Evolutionary conservation across 805 yeast species (phyloP).

Genomic region (Cephaloascus fragrans): DNA sequence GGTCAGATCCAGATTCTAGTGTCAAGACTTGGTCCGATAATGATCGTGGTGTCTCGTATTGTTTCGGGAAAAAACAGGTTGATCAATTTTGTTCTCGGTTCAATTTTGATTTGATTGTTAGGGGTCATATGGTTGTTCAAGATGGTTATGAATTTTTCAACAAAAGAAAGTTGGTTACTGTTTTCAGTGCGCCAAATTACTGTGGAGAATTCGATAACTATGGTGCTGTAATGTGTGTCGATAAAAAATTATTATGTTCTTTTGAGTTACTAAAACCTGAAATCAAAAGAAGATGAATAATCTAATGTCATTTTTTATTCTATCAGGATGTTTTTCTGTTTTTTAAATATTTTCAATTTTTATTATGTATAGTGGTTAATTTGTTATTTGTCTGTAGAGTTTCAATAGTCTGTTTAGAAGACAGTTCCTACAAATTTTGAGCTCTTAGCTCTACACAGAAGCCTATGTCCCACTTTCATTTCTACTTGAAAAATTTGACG

Average conservation of each 20-base stretch:
- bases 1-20: constrained; percentile 72
- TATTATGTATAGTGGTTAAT: too few relatives aligned
- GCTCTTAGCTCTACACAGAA: too few relatives aligned
- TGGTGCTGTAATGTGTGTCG: constrained; percentile 75
- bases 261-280: constrained; percentile 61
- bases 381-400: too few relatives aligned
- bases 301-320: not conserved
- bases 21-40: constrained; percentile 65
- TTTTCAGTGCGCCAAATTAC: constrained; percentile 77
- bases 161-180: constrained; percentile 64
- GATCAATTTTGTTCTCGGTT: constrained; percentile 56
- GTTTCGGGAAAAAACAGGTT: constrained; percentile 69
- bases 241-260: constrained; percentile 56
- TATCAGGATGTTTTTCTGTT: not conserved
- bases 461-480: too few relatives aligned
- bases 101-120: constrained; percentile 65
- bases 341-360: constrained; percentile 1
- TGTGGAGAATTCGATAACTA: constrained; percentile 75
- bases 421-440: too few relatives aligned
- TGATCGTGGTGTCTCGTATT: constrained; percentile 76
- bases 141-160: constrained; percentile 82
- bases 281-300: constrained; percentile 9
- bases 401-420: too few relatives aligned
- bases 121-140: constrained; percentile 88
- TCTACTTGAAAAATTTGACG: too few relatives aligned